Evolutionary conservation across 176 grass and related monocot species (phyloP).

Genomic region (Zea luxurians): DNA sequence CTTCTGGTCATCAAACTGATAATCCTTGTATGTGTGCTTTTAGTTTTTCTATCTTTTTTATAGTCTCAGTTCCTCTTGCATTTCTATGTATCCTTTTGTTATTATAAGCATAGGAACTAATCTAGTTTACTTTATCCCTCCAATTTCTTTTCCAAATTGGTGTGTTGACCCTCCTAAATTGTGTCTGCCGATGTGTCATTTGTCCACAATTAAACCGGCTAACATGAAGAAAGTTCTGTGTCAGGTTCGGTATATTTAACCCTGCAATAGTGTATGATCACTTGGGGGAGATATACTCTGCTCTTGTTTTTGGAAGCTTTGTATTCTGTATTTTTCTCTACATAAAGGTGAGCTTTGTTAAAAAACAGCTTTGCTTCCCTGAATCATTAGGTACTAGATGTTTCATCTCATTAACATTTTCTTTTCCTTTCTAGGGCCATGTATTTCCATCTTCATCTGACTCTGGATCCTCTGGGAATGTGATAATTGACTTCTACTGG

Average conservation of each 20-base stretch:
- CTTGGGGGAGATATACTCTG: conserved; percentile 89
- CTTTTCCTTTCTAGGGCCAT: conserved; percentile 61
- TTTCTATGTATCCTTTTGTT: not conserved
- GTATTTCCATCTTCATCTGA: conserved; percentile 94
- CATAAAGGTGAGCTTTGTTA: conserved; percentile 58
- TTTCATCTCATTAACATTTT: conserved; percentile 19
- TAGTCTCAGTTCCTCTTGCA: not conserved
- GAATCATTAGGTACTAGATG: not conserved
- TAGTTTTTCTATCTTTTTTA: conserved; percentile 1
- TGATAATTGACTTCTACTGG: conserved; percentile 97
- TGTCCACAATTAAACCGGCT: not conserved
- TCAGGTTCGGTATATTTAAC: conserved; percentile 87
- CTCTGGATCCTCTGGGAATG: conserved; percentile 93
- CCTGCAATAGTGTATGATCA: conserved; percentile 93
- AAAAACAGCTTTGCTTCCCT: not conserved
- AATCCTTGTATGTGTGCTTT: not conserved
- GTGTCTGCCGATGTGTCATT: not conserved
- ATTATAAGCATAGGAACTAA: not conserved
- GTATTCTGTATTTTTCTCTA: conserved; percentile 94
- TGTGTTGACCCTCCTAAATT: not conserved
- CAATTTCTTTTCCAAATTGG: not conserved
- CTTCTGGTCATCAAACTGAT: not conserved
- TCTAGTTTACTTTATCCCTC: not conserved
- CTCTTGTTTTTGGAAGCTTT: conserved; percentile 91
- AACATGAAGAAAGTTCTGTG: conserved; percentile 5